These are phyloP conservation scores for Monocercomonoides exilis DNA, from an alignment of 78 protist species.

Conservation along the genomic window DNA sequence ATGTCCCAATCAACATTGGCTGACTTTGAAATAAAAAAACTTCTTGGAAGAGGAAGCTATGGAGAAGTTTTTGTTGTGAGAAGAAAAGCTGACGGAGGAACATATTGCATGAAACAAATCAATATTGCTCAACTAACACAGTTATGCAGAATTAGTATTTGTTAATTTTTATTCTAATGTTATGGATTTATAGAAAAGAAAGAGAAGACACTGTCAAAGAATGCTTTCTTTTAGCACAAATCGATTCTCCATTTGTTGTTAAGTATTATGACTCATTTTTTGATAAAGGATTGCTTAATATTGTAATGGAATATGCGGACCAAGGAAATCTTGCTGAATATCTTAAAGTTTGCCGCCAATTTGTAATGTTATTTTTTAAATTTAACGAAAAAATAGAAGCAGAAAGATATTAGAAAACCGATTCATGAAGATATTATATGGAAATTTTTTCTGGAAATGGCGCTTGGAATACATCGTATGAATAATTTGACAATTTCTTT, in stretches of 20 bases:
- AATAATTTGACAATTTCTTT: background rate
- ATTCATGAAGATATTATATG: slow-evolving; percentile 17
- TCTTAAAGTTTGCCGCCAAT: background rate
- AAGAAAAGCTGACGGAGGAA: background rate
- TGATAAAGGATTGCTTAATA: background rate
- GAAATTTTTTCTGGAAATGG: slow-evolving; percentile 17
- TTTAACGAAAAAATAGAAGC: background rate
- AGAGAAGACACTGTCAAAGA: slow-evolving; percentile 1
- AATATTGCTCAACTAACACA: slow-evolving; percentile 12
- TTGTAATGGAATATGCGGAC: background rate
- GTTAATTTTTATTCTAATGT: background rate
- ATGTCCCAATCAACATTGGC: too few relatives aligned
- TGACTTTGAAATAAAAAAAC: background rate
- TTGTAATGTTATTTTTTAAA: background rate
- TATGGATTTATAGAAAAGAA: background rate
- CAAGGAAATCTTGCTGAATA: background rate
- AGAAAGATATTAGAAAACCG: background rate
- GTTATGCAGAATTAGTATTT: background rate
- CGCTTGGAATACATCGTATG: slow-evolving; percentile 14
- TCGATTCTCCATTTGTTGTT: background rate
- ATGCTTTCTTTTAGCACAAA: background rate
- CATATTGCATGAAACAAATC: slow-evolving; percentile 21
- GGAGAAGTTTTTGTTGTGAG: background rate
- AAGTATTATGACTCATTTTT: background rate
- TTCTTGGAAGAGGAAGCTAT: background rate